Evolutionary conservation across 768 basidiomycete genomes (phyloP).

Genomic region (Suillus ampliporus): DNA sequence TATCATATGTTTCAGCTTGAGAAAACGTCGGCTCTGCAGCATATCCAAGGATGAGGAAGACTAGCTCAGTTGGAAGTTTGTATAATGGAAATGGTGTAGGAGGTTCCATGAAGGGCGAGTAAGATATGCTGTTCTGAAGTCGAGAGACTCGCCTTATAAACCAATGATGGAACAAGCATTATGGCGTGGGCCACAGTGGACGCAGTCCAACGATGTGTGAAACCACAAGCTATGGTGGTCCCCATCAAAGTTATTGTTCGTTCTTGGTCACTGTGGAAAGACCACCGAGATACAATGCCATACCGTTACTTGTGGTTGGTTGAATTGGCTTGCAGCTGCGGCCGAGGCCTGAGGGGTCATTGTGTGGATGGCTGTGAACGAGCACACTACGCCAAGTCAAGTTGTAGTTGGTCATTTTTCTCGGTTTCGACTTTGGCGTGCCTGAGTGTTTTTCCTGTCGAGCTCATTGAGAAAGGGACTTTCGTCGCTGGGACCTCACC

Average conservation of each 20-base stretch:
- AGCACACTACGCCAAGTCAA: no score
- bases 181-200: not conserved
- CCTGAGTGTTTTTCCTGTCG: no score
- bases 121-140: not conserved
- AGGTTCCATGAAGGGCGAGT: not conserved
- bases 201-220: constrained; percentile 11
- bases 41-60: constrained; percentile 39
- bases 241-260: not conserved
- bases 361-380: no score
- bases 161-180: no score
- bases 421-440: no score
- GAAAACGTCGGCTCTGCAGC: constrained; percentile 33
- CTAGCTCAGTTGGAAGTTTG: constrained; percentile 41
- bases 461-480: no score
- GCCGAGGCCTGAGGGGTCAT: no score
- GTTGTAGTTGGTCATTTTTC: no score
- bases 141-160: not conserved
- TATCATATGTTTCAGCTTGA: constrained; percentile 1
- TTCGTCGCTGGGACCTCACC: no score
- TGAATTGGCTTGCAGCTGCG: no score
- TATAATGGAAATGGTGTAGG: constrained; percentile 15
- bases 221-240: constrained; percentile 4
- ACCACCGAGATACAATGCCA: no score
- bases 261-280: not conserved
- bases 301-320: no score